Percentiles rank a stretch among this genome's conserved stretches.
Conservation (phyloP, 2,329 filamentous ascomycete species). For the Fusarium veterinarium region DNA sequence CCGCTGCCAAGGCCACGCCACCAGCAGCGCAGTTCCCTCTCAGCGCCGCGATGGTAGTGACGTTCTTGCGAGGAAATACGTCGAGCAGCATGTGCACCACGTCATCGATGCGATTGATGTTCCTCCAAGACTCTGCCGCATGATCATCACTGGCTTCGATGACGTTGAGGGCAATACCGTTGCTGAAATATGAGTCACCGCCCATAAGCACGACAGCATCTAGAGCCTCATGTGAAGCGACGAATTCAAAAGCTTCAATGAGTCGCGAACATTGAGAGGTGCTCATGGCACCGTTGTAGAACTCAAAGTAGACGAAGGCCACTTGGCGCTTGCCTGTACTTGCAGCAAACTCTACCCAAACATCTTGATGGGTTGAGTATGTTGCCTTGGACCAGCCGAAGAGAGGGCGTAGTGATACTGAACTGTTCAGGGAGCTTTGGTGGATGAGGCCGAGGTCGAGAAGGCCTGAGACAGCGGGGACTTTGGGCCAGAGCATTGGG, state of each 20-base stretch:
- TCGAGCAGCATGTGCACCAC: slow-evolving; percentile 6
- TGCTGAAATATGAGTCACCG: slow-evolving; percentile 33
- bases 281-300: slow-evolving; percentile 35
- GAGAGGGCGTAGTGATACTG: not conserved
- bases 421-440: not conserved
- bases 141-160: slow-evolving; percentile 26
- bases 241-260: slow-evolving; percentile 20
- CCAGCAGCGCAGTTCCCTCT: slow-evolving; percentile 33
- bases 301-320: slow-evolving; percentile 28
- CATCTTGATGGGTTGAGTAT: slow-evolving; percentile 2
- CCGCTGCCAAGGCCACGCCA: slow-evolving; percentile 28
- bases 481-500: slow-evolving; percentile 30
- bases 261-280: slow-evolving; percentile 28
- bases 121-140: slow-evolving; percentile 24
- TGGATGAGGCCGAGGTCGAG: not conserved
- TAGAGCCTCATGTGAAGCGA: not conserved
- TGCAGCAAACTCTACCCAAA: slow-evolving; percentile 14
- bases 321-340: slow-evolving; percentile 1
- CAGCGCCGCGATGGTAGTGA: slow-evolving; percentile 18
- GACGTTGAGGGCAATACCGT: slow-evolving; percentile 32
- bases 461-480: slow-evolving; percentile 17
- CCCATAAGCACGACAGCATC: slow-evolving; percentile 27
- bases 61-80: not conserved
- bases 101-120: slow-evolving; percentile 29
- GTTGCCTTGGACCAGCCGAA: not conserved